Evolutionary conservation across 176 grass and related monocot genomes (phyloP).

Genomic region (Areca catechu): DNA sequence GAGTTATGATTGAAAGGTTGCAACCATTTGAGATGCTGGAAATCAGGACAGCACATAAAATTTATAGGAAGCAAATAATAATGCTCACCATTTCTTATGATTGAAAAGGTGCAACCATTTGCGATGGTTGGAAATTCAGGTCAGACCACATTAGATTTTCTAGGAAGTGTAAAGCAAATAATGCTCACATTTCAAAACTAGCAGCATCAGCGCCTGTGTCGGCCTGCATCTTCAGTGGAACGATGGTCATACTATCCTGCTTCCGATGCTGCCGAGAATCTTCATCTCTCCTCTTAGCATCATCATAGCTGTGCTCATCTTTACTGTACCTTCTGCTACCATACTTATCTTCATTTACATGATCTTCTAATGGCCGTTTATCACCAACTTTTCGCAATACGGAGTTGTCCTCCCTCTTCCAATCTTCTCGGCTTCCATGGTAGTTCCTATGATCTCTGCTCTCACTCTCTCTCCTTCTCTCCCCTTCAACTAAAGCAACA

Average conservation of each 20-base stretch:
- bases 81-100: slow-evolving; percentile 19
- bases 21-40: no score
- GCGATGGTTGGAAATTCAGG: no score
- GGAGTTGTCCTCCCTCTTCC: no score
- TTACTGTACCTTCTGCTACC: slow-evolving; percentile 22
- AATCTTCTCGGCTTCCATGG: slow-evolving; percentile 13
- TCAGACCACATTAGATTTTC: no score
- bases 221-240: slow-evolving; percentile 35
- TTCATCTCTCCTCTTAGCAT: slow-evolving; percentile 46
- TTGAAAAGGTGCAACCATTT: no score
- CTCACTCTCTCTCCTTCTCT: slow-evolving; percentile 22
- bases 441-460: slow-evolving; percentile 28
- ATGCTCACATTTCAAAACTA: slow-evolving; percentile 16
- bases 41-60: no score
- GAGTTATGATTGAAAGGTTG: no score
- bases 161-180: no score
- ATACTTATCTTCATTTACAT: slow-evolving; percentile 24
- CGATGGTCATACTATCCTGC: slow-evolving; percentile 40
- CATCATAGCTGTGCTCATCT: slow-evolving; percentile 29
- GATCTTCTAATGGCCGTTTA: slow-evolving; percentile 12
- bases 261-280: slow-evolving; percentile 23
- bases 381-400: no score
- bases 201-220: neutral
- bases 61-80: no score
- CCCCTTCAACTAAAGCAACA: slow-evolving; percentile 10